Evolutionary conservation across 768 basidiomycete genomes (phyloP).

Genomic region (Boletus rubropictus): DNA sequence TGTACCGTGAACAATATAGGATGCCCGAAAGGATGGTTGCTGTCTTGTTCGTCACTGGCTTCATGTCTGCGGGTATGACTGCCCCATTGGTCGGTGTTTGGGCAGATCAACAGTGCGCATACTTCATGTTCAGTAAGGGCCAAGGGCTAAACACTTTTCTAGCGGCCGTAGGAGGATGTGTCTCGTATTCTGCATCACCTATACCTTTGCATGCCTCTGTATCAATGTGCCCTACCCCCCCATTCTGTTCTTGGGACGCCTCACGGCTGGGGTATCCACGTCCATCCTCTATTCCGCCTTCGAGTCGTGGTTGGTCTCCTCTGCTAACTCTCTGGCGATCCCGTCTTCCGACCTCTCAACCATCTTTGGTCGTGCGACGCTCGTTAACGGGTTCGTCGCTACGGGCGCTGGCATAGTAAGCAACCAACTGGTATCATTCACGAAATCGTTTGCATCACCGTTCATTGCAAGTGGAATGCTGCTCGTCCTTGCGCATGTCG

Average conservation of each 20-base stretch:
- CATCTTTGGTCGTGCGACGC: constrained; percentile 69
- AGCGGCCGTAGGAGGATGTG: constrained; percentile 68
- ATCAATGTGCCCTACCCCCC: constrained; percentile 54
- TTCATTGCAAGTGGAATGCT: constrained; percentile 59
- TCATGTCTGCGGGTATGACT: constrained; percentile 60
- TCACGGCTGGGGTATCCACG: constrained; percentile 67
- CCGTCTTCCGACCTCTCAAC: constrained; percentile 54
- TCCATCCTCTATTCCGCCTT: constrained; percentile 73
- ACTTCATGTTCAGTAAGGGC: not conserved
- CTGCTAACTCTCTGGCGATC: constrained; percentile 47
- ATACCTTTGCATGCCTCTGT: constrained; percentile 53
- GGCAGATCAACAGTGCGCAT: constrained; percentile 61
- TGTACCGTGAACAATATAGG: constrained; percentile 63
- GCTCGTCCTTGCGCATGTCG: constrained; percentile 48
- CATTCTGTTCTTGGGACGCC: constrained; percentile 55
- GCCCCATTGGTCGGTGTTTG: constrained; percentile 70
- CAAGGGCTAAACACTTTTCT: not conserved
- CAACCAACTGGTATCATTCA: constrained; percentile 55
- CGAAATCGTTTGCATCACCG: constrained; percentile 52
- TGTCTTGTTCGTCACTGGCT: constrained; percentile 71
- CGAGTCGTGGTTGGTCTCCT: constrained; percentile 72
- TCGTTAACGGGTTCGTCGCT: constrained; percentile 70
- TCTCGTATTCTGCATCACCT: constrained; percentile 66
- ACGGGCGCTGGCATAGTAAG: constrained; percentile 59
- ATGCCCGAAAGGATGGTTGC: constrained; percentile 63